phyloP scores from a whole-genome alignment of 306 rosid species.

The Prunus persica region DNA sequence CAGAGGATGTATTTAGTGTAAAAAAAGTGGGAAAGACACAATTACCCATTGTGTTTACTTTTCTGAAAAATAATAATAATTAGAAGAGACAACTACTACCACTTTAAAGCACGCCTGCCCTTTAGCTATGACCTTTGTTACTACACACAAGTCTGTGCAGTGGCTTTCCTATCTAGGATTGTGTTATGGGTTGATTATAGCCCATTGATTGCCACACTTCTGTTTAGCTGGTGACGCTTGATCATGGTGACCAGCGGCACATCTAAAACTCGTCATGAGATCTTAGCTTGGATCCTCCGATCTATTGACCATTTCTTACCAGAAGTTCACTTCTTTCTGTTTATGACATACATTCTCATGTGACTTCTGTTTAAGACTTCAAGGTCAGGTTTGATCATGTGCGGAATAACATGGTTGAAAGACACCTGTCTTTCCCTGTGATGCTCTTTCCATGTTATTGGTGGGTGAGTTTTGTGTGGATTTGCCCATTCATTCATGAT shows the following conservation, averaged over 20 bases:
- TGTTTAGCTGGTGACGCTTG: neutral
- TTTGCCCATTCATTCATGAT: neutral
- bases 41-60: no score
- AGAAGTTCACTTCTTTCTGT: neutral
- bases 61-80: no score
- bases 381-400: neutral
- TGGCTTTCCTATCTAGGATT: neutral
- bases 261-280: neutral
- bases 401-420: neutral
- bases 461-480: neutral
- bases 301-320: neutral
- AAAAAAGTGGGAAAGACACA: neutral
- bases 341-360: neutral
- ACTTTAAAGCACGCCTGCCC: no score
- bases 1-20: neutral
- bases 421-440: neutral
- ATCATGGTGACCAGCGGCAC: neutral
- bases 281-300: neutral
- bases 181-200: neutral
- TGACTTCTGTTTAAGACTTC: neutral
- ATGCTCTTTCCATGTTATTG: neutral
- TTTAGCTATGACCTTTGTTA: no score
- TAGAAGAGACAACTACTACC: no score
- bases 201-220: neutral
- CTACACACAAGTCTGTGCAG: no score